These are phyloP conservation scores for Neckera pumila DNA, from an alignment of 225 moss, liverwort and hornwort genomes.

Conservation along the genomic window DNA sequence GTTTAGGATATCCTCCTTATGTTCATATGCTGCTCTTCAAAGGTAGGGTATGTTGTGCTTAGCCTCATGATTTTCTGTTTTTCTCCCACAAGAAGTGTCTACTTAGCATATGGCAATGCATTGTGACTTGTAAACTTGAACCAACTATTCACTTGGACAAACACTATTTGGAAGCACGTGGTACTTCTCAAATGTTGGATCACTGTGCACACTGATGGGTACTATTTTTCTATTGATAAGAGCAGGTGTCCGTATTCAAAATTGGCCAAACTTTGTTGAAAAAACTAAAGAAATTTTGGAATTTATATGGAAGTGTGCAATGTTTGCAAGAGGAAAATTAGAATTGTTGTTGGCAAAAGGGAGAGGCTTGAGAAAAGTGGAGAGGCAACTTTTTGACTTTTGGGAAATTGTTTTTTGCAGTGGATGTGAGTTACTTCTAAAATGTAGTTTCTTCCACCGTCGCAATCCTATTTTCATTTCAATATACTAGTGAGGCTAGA, in stretches of 20 bases:
- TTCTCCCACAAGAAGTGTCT: not conserved
- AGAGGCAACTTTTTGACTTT: not conserved
- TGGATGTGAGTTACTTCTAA: not conserved
- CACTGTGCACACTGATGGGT: not conserved
- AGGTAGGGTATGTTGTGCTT: not conserved
- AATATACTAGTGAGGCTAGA: not conserved
- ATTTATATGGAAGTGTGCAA: not conserved
- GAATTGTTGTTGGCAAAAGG: not conserved
- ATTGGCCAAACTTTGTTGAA: not conserved
- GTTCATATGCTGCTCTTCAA: not conserved
- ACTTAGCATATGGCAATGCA: not conserved
- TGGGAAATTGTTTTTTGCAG: no score
- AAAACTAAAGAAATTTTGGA: not conserved
- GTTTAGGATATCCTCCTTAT: not conserved
- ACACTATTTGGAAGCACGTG: not conserved
- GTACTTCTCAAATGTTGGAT: not conserved
- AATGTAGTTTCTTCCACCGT: not conserved
- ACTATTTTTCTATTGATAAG: not conserved
- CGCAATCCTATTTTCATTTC: not conserved
- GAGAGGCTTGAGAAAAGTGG: not conserved
- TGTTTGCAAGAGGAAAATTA: not conserved
- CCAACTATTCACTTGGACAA: not conserved
- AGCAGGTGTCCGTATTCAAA: accelerated
- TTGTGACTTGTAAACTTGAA: not conserved
- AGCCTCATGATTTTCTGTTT: not conserved